Conservation (phyloP, 75 land plant genomes). For the Pinus taeda region DNA sequence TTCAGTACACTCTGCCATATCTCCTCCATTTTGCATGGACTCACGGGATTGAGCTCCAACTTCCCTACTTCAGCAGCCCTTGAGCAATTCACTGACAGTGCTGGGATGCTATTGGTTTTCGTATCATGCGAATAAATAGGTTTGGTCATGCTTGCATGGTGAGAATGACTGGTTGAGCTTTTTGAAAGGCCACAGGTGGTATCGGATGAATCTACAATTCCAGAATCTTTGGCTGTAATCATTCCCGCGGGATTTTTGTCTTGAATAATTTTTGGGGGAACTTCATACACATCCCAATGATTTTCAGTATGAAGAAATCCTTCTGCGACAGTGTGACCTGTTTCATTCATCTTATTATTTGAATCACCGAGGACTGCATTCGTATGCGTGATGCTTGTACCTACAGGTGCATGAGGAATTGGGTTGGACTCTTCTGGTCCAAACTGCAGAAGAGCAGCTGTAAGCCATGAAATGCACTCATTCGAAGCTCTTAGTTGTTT, state of each 20-base stretch:
- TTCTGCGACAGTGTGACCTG: slow-evolving; percentile 14
- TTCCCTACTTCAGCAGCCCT: background rate
- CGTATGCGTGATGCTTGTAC: slow-evolving; percentile 1
- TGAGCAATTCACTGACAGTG: background rate
- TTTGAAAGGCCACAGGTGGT: background rate
- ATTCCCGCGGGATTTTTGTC: background rate
- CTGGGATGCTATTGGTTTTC: slow-evolving; percentile 15
- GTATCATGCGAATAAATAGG: slow-evolving; percentile 7
- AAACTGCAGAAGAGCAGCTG: slow-evolving; percentile 71
- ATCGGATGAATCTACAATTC: slow-evolving; percentile 5
- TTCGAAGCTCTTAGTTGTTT: slow-evolving; percentile 67
- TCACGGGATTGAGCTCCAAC: too few species aligned
- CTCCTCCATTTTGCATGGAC: too few species aligned
- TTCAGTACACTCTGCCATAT: too few species aligned
- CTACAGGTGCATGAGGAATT: slow-evolving; percentile 20
- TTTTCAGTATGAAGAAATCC: background rate
- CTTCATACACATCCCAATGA: background rate
- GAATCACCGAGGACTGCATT: background rate
- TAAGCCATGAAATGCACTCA: slow-evolving; percentile 73
- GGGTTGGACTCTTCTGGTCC: slow-evolving; percentile 27
- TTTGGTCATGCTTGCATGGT: slow-evolving; percentile 12
- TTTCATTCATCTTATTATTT: slow-evolving; percentile 9
- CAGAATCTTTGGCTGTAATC: background rate
- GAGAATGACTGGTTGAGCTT: background rate
- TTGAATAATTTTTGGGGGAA: background rate